Conservation (phyloP, 257 asterid genomes). For the Primulina tabacum region DNA sequence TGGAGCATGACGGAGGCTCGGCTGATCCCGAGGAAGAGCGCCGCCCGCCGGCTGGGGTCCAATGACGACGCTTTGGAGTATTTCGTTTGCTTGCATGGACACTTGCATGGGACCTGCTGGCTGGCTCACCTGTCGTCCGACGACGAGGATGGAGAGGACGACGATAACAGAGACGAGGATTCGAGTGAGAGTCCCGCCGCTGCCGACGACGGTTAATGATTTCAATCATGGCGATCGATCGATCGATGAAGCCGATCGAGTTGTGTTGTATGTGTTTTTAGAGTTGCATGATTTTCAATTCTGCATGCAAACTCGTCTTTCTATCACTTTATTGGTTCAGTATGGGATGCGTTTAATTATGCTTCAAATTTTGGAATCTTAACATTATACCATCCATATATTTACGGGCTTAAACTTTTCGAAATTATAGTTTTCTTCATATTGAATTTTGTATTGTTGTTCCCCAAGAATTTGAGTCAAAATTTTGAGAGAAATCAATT, state of each 20-base stretch:
- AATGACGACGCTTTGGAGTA: constrained; percentile 65
- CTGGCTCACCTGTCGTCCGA: constrained; percentile 63
- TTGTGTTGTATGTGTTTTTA: background rate
- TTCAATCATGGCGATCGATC: too few relatives aligned
- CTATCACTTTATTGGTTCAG: background rate
- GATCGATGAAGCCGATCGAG: too few relatives aligned
- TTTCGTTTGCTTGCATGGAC: constrained; percentile 81
- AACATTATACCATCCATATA: background rate
- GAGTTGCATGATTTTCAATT: background rate
- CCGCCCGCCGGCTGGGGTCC: constrained; percentile 68
- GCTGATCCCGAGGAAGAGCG: constrained; percentile 58
- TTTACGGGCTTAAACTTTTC: too few relatives aligned
- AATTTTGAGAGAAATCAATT: too few relatives aligned
- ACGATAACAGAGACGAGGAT: background rate
- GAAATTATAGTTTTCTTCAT: too few relatives aligned
- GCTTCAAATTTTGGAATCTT: too few relatives aligned
- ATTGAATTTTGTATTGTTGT: too few relatives aligned
- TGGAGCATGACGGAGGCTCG: constrained; percentile 93
- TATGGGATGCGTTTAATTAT: background rate
- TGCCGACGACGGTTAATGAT: background rate
- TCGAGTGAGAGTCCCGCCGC: background rate
- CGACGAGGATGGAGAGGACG: background rate
- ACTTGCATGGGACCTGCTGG: constrained; percentile 81
- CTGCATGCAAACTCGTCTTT: background rate
- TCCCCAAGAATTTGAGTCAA: too few relatives aligned